Conservation (phyloP, 495 filamentous ascomycete genomes). For the Cercophora scortea region DNA sequence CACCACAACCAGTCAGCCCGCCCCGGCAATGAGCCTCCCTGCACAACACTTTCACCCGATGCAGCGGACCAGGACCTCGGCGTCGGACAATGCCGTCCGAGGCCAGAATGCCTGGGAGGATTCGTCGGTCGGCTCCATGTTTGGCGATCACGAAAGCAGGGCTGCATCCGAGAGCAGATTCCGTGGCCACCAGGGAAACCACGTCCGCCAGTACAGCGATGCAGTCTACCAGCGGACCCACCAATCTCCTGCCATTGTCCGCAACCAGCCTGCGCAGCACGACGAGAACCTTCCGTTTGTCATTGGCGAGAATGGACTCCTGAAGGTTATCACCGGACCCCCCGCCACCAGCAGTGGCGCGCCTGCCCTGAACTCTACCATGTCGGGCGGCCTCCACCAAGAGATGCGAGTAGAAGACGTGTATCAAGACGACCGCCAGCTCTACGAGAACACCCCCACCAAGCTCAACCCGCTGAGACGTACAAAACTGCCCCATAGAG, state of each 20-base stretch:
- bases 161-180: constrained; percentile 17
- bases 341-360: constrained; percentile 3
- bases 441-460: constrained; percentile 19
- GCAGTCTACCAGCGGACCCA: constrained; percentile 7
- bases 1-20: constrained; percentile 2
- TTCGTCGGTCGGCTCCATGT: constrained; percentile 29
- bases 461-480: constrained; percentile 16
- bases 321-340: constrained; percentile 20
- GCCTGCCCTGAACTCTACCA: constrained; percentile 2
- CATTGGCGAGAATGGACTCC: constrained; percentile 22
- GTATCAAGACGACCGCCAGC: constrained; percentile 16
- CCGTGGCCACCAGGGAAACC: constrained; percentile 15
- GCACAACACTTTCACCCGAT: constrained; percentile 20
- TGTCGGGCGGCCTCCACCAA: constrained; percentile 12
- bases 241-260: neutral
- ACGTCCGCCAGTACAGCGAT: constrained; percentile 21
- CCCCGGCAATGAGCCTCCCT: constrained; percentile 12
- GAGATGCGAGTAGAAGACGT: constrained; percentile 11
- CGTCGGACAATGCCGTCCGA: constrained; percentile 17
- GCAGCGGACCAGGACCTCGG: constrained; percentile 20
- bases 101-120: constrained; percentile 29
- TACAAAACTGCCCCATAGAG: constrained; percentile 16
- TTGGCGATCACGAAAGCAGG: constrained; percentile 22
- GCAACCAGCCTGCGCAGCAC: neutral
- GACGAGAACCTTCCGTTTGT: constrained; percentile 24